Base-by-base conservation (phyloP, 352 stramenopile species). In the Pythium volutum region DNA sequence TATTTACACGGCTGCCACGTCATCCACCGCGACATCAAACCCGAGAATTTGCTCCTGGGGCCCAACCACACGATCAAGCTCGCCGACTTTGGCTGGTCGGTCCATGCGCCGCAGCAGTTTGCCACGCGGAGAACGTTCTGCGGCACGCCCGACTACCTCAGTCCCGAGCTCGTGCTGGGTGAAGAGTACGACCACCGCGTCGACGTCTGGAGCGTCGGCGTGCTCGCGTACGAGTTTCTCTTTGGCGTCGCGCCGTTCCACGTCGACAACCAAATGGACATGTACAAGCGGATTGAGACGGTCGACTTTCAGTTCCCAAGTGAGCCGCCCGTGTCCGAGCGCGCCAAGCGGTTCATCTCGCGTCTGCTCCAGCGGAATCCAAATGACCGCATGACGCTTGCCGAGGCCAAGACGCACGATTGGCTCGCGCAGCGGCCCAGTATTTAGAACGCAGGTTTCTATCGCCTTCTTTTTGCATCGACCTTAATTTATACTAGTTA, bases 11-110 rank as follows among this genome's bases (percentile, higher is more conserved):
- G 71, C 23, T 84, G 79, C 46, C 64, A 85, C 34, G 81, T 96
- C 26, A 94, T 95, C 64, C 87, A 96, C 51, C 84, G 87, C 14
- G 87, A 96, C 41, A 93, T 96, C 59, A 96, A 96, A 84, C 86
- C 84, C 20, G 86, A 96, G 53, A 96, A 96, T 61, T 57, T 96
- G 3, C 62, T 96, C 15, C 58, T 96, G 36, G 86, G 82, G 14
- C 67, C 73, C 29, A 87, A 92, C 34, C 72, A 88, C 53, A 82
- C 73, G 6, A 76, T 96, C 45, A 96, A 96, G 61, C 72, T 96
- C 39, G 87, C 87, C 31, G 87, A 96, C 59, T 96, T 96, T 41
- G 87, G 87, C 9, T 93, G 87, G 82, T 91, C 87, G 2, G 83
- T 94, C 7, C 79, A 93, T 57, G 87, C 84, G 0, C 77, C 79